Evolutionary conservation across 768 basidiomycete genomes (phyloP), one percentile per base, ranked within the genome.

Genomic region (Calocera viscosa): DNA sequence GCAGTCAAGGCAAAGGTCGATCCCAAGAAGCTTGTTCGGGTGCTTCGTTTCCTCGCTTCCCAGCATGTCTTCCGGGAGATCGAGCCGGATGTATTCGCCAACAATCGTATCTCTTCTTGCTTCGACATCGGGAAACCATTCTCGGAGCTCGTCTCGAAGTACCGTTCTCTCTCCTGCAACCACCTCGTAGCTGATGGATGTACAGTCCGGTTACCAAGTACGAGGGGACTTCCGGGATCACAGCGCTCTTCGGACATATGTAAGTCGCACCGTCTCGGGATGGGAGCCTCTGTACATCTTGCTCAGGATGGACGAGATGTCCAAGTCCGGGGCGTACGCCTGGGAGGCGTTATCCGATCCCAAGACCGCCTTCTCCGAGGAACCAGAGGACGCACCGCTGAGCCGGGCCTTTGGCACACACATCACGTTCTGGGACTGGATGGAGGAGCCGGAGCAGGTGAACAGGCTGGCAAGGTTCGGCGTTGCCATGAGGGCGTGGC

Each of bases 61-160:
- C 88, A 90, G 72, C 89, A 91, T 73, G 82, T 91, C 65, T 78
- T 88, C 34, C 80, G 81, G 43, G 90, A 92, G 74, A 78, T 83
- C 1, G 78, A 81, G 11, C 89, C 88, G 2, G 82, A 90, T 71
- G 83, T 86, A 3, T 92, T 91, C 70, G 80, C 87, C 8, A 80
- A 83, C 65, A 91, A 87, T 71, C 82, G 89, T 39, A 80, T 89
- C 66, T 86, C 86, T 2, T 85, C 85, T 10, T 76, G 86, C 14
- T 76, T 91, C 2, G 88, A 90, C 71, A 84, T 84, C 0, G 87
- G 89, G 3, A 86, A 86, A 73, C 73, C 76, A 2, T 76, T 83
- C 34, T 73, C 78, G 10, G 79, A 83, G 1, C 73, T 88, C 30
- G 2, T 10, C 11, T 26, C 14, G 5, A 60, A 28, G 28, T 1